Evolutionary conservation across 1,284 basidiomycete genomes (phyloP), one percentile per base, ranked within the genome.

Genomic region (Leccinum fuscescens): DNA sequence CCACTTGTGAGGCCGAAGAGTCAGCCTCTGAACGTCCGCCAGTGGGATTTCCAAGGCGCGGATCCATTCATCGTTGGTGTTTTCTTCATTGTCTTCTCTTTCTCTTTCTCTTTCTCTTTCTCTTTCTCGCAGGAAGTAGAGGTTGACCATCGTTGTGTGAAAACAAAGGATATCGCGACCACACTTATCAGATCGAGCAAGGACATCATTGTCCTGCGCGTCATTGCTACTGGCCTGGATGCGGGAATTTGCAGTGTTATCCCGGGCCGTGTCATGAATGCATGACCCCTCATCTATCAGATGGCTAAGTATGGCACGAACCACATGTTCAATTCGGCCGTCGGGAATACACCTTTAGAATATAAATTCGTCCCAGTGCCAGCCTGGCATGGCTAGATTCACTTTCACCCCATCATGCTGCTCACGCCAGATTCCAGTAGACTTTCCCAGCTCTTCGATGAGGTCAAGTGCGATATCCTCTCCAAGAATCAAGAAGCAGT

Each of bases 391-490:
- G 22, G 35, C 48, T 14, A n/a, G 33, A 20, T 53, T 31, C 37
- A 42, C 17, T 48, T 20, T 35, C 31, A 20, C 44, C 50, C 27
- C 62, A 71, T 70, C 61, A 71, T 70, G 71, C 57, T 65, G 44
- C 60, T 61, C 51, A 48, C 52, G 5, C 55, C 58, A 54, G 62
- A 67, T 44, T 39, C 57, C 20, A 60, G 65, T 12, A 46, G 44
- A 39, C 66, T 73, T 42, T 62, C 72, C 35, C 65, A 72, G 55
- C 76, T 90, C 62, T 78, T 79, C 15, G 77, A 82, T 49, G 77
- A 84, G 61, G 78, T 87, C 69, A 86, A 85, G 70, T 75, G 88
- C 59, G 87, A 92, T 67, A 71, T 91, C 61, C 67, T 90, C 54
- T 76, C 83, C 42, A 68, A 77, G 61, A 81, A 78, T 3, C 83